phyloP scores from a whole-genome alignment of 2,329 filamentous ascomycete genomes.

The Venturia asperata region DNA sequence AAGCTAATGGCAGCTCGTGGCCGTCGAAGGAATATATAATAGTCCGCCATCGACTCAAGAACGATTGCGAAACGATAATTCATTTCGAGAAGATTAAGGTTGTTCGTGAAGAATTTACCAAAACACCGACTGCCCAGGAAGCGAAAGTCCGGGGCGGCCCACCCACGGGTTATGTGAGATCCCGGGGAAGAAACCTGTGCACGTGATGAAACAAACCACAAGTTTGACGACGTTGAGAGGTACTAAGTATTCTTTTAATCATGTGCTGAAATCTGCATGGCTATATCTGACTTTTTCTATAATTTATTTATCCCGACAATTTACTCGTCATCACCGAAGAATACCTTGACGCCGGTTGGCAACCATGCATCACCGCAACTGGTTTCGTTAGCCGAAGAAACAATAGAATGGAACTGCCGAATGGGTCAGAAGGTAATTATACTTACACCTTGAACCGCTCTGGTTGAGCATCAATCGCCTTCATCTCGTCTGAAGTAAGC shows the following conservation, averaged over 20 bases:
- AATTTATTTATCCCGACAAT: not conserved
- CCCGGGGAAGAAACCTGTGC: not conserved
- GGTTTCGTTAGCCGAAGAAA: not conserved
- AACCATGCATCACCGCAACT: constrained; percentile 63
- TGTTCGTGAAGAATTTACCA: not conserved
- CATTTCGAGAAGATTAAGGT: not conserved
- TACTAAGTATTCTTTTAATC: no score
- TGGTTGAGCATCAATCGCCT: constrained; percentile 57
- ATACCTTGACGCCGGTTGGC: constrained; percentile 59
- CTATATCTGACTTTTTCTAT: not conserved
- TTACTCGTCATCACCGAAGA: constrained; percentile 77
- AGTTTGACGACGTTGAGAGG: not conserved
- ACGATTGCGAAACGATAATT: not conserved
- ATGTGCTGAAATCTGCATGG: not conserved
- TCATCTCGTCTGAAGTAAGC: constrained; percentile 65
- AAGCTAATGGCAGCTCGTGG: rapidly evolving
- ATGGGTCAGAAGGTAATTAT: not conserved
- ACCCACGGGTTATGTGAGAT: not conserved
- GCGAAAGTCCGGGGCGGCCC: not conserved
- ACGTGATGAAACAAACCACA: not conserved
- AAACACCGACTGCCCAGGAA: not conserved
- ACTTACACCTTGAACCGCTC: constrained; percentile 59
- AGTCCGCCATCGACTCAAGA: not conserved
- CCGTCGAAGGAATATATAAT: not conserved
- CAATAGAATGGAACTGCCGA: no score